These are phyloP conservation scores for Ormosia semicastrata DNA, from an alignment of 306 rosid genomes.

Conservation along the genomic window DNA sequence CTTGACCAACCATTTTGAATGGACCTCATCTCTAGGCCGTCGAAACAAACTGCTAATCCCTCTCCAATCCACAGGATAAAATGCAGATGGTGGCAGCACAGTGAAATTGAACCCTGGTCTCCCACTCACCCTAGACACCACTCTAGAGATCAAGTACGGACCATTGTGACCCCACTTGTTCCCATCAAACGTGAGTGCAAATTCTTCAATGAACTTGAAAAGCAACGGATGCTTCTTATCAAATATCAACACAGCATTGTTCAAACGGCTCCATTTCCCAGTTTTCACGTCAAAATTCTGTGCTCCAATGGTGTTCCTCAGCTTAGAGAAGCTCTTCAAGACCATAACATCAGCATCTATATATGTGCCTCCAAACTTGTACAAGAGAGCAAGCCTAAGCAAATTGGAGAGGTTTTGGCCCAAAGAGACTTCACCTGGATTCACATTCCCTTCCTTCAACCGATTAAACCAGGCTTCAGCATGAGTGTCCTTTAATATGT, in stretches of 20 bases:
- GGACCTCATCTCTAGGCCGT: slow-evolving; percentile 52
- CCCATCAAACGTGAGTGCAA: slow-evolving; percentile 83
- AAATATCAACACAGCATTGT: slow-evolving; percentile 82
- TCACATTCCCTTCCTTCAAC: slow-evolving; percentile 57
- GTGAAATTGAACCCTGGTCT: slow-evolving; percentile 52
- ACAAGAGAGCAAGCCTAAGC: slow-evolving; percentile 69
- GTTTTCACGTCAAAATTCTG: slow-evolving; percentile 63
- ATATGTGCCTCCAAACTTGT: slow-evolving; percentile 79
- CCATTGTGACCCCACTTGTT: slow-evolving; percentile 98
- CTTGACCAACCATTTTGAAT: slow-evolving; percentile 54
- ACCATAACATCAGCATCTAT: slow-evolving; percentile 70
- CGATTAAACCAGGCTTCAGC: slow-evolving; percentile 69
- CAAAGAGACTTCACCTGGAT: slow-evolving; percentile 76
- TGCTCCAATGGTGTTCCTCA: slow-evolving; percentile 85
- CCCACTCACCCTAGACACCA: slow-evolving; percentile 61
- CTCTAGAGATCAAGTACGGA: slow-evolving; percentile 90
- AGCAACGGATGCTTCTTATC: slow-evolving; percentile 79
- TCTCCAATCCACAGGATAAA: slow-evolving; percentile 88
- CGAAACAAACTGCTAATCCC: slow-evolving; percentile 51
- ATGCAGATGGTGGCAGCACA: slow-evolving; percentile 70
- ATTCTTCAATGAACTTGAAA: slow-evolving; percentile 76
- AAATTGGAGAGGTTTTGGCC: slow-evolving; percentile 92
- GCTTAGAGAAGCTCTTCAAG: slow-evolving; percentile 62
- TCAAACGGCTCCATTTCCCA: slow-evolving; percentile 79
- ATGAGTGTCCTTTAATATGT: slow-evolving; percentile 59